A percentile compares a stretch with the other conserved stretches of the same genome.
phyloP scores from a whole-genome alignment of 352 stramenopile genomes.

The Globisporangium orthogonon region DNA sequence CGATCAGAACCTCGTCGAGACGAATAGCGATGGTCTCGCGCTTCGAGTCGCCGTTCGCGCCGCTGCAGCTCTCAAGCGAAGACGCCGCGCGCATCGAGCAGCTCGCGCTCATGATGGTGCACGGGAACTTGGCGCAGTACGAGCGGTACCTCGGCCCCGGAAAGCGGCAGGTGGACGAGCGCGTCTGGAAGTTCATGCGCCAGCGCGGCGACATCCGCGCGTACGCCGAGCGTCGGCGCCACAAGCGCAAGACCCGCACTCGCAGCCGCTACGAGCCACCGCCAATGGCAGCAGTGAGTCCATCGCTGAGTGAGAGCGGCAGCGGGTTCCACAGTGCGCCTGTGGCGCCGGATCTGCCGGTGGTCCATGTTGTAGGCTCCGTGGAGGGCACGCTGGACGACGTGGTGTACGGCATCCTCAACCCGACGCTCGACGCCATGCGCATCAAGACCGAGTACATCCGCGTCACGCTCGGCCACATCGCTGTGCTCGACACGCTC shows the following conservation, averaged over 20 bases:
- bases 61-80: constrained; percentile 17
- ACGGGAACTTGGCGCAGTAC: constrained; percentile 21
- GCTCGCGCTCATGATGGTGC: constrained; percentile 19
- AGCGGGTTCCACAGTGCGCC: no score
- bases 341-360: not conserved
- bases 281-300: no score
- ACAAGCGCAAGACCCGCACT: no score
- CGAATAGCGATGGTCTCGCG: no score
- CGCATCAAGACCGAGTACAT: constrained; percentile 19
- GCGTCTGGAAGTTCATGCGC: constrained; percentile 26
- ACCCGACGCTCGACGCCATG: constrained; percentile 14
- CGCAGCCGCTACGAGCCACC: no score
- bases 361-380: constrained; percentile 8
- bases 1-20: no score
- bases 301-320: no score
- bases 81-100: constrained; percentile 21
- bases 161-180: constrained; percentile 17
- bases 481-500: constrained; percentile 1
- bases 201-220: constrained; percentile 28
- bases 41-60: constrained; percentile 18
- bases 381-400: constrained; percentile 17
- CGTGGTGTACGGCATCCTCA: constrained; percentile 20
- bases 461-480: constrained; percentile 14
- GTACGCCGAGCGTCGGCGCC: constrained; percentile 19
- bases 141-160: constrained; percentile 15